These are phyloP conservation scores for Mycosphaerella sp. DNA, from an alignment of 2,329 filamentous ascomycete genomes.

Conservation along the genomic window DNA sequence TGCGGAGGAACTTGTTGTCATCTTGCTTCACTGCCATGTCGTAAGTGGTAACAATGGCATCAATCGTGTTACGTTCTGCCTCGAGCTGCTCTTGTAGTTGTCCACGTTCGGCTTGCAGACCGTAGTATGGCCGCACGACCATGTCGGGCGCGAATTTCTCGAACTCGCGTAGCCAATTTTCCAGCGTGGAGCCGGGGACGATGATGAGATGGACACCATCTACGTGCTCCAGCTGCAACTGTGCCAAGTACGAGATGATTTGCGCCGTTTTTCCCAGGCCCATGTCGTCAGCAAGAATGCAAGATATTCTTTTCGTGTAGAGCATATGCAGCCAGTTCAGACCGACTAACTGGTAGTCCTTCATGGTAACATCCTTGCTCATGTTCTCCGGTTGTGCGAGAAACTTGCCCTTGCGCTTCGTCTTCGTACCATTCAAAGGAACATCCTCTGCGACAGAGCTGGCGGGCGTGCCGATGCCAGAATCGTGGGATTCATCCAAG, in stretches of 20 bases:
- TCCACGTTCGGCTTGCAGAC: constrained; percentile 59
- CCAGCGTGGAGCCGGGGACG: constrained; percentile 85
- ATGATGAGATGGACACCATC: constrained; percentile 76
- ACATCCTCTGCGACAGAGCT: constrained; percentile 33
- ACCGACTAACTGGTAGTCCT: constrained; percentile 89
- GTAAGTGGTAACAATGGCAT: constrained; percentile 67
- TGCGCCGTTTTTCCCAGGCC: constrained; percentile 92
- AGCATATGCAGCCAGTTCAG: constrained; percentile 90
- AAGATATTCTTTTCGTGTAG: constrained; percentile 71
- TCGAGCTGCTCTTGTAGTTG: constrained; percentile 62
- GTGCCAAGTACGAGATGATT: constrained; percentile 83
- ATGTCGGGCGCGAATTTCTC: constrained; percentile 74
- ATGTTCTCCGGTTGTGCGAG: constrained; percentile 69
- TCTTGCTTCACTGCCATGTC: constrained; percentile 55
- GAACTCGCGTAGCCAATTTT: constrained; percentile 94
- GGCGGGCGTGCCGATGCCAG: constrained; percentile 59
- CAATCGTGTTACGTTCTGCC: constrained; percentile 57
- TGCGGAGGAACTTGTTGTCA: constrained; percentile 58
- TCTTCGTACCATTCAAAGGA: constrained; percentile 29
- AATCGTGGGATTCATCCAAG: constrained; percentile 53
- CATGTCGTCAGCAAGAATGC: constrained; percentile 97
- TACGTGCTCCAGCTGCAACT: constrained; percentile 63
- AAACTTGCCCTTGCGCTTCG: constrained; percentile 42
- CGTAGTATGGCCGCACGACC: constrained; percentile 66
- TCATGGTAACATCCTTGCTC: constrained; percentile 68